Percentiles rank a stretch among this genome's conserved stretches.
phyloP scores from a whole-genome alignment of 352 stramenopile species.

The Phytophthora nicotianae region DNA sequence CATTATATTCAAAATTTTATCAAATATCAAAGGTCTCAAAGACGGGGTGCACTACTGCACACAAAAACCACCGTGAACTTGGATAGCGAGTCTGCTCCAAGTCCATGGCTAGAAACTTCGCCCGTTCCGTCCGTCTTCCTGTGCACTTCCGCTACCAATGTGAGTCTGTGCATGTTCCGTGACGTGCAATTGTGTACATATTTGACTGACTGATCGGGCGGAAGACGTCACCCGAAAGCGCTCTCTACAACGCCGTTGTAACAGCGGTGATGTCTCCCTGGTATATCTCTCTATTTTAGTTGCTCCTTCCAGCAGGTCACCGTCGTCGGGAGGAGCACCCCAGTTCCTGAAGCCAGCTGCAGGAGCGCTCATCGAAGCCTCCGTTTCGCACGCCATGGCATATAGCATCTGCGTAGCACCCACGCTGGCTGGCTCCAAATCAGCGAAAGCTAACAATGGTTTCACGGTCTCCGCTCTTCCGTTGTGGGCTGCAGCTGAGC shows the following conservation, averaged over 20 bases:
- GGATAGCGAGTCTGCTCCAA: too few species aligned
- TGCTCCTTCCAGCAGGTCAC: not conserved
- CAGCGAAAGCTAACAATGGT: conserved; percentile 24
- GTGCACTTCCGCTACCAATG: not conserved
- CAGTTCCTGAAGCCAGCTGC: not conserved
- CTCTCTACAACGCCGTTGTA: not conserved
- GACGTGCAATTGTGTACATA: not conserved
- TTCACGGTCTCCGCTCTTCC: conserved; percentile 26
- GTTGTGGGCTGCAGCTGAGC: conserved; percentile 34
- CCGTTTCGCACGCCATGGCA: conserved; percentile 40
- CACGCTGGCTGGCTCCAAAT: conserved; percentile 35
- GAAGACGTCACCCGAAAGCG: conserved; percentile 1
- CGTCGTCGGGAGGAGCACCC: not conserved
- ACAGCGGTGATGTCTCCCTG: too few species aligned
- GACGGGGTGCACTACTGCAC: too few species aligned
- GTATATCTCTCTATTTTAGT: not conserved
- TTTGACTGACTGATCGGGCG: not conserved
- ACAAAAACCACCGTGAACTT: too few species aligned
- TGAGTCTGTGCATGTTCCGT: conserved; percentile 1
- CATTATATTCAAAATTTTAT: too few species aligned
- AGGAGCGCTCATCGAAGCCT: conserved; percentile 30
- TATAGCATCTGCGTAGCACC: conserved; percentile 24
- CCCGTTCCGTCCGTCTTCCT: conserved; percentile 20
- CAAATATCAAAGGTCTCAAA: too few species aligned
- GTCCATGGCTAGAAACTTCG: conserved; percentile 15